Evolutionary conservation across 2,329 filamentous ascomycete species (phyloP), one percentile per base, ranked within the genome.

Genomic region (Blastomyces silverae): DNA sequence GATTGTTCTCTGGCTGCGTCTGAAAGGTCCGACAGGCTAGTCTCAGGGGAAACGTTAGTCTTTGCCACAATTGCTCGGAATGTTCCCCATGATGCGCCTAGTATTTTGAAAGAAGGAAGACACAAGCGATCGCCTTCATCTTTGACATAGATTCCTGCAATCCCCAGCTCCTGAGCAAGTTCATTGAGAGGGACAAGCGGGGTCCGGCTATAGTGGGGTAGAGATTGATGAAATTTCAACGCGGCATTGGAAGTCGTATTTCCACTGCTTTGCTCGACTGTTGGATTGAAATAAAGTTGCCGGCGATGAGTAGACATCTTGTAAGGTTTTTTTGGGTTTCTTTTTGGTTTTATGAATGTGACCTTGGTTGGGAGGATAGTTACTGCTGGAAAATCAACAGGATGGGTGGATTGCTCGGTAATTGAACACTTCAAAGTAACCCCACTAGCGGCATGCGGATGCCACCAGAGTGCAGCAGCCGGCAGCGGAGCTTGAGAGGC

Each of bases 91-190:
- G 87, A 89, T 0, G 90, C 89, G 25, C 90, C 90, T 0, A 92
- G 82, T 56, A 92, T 89, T 75, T 94, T 94, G 80, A 92, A 93
- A 0, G 89, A 83, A 0, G 88, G 88, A 1, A 92, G 79, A 0
- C 87, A 86, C 48, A 91, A 84, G 5, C 89, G 83, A 63, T 77
- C 79, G 37, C 84, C 86, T 73, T 93, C 89, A 70, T 92, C 85
- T 71, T 93, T 93, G 67, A 92, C 71, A 48, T 87, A 81, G 3
- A 92, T 79, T 5, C 80, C 77, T 0, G 76, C 75, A 13, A 90
- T 76, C 0, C 83, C 83, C 0, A 91, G 74, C 17, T 86, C 80
- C 2, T 77, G 69, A 0, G 89, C 87, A 0, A 91, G 67, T 0
- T 75, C 70, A 0, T 81, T 77, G 0, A 91, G 78, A 0, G 77